Base-by-base conservation (phyloP, 2,329 filamentous ascomycete species). In the Aspergillus fumigatiaffinis region DNA sequence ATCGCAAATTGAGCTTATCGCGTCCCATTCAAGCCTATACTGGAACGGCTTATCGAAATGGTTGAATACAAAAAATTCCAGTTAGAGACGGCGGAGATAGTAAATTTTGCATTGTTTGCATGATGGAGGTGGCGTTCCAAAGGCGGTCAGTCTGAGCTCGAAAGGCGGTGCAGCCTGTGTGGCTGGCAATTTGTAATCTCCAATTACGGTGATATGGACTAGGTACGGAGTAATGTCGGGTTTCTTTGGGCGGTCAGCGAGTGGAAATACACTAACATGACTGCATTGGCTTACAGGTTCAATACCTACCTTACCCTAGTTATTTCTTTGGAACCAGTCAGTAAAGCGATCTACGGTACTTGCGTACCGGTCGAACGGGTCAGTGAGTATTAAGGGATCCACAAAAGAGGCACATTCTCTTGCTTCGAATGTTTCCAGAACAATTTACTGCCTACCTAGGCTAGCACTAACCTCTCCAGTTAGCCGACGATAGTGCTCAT, bases 91-190 rank as follows among this genome's bases (percentile, higher is more conserved):
- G 47, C 50, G 47, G 51, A 52, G 23, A 41, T 35, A 28, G 52
- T 44, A 32, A 23, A 35, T 58, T 71, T 71, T 71, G 68, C 58
- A 63, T 35, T 4, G 58, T 65, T 64, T 64, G 62, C 57, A 64
- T 21, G 28, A 6, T 12, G 6, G 14, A 25, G 54, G 52, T 53
- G 59, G 57, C 54, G 54, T 29, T 50, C 20, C 28, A 2, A n/a
- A 28, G 48, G 47, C 29, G 46, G 46, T 25, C 20, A 46, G 28
- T 17, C 3, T 38, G 32, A 38, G 32, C 32, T 17, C 21, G 17
- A 17, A 38, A 44, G 51, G 51, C 28, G 52, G 42, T 53, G 52
- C 26, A 29, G 21, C 10, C 20, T 14, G 5, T 20, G 35, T 9
- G 20, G 17, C 6, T 21, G 41, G 41, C n/a, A 44, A 44, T 20